phyloP scores from a whole-genome alignment of 1,139 yeast species.

The Protomyces macrosporus region DNA sequence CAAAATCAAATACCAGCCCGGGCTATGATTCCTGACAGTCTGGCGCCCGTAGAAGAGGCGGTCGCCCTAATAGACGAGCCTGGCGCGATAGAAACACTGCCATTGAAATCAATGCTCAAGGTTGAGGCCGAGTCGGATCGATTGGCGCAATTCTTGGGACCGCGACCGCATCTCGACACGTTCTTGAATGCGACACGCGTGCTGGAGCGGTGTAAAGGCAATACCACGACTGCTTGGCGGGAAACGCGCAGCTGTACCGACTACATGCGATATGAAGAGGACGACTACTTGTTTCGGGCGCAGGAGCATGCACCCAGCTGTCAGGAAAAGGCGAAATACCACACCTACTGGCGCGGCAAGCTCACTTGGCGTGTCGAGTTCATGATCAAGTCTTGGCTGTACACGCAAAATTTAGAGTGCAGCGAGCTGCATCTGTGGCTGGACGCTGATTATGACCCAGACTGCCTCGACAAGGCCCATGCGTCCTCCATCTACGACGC shows the following conservation, averaged over 20 bases:
- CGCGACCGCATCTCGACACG: background rate
- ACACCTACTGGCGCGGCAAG: slow-evolving; percentile 24
- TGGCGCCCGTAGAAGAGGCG: background rate
- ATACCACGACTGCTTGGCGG: slow-evolving; percentile 10
- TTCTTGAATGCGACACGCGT: background rate
- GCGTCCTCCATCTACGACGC: slow-evolving; percentile 7
- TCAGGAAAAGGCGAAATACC: background rate
- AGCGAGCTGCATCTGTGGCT: slow-evolving; percentile 20
- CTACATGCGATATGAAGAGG: slow-evolving; percentile 1
- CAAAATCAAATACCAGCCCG: background rate
- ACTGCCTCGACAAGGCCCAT: background rate
- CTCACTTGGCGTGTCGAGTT: slow-evolving; percentile 16
- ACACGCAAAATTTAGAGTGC: slow-evolving; percentile 20
- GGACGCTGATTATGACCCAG: slow-evolving; percentile 14
- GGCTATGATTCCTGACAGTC: background rate
- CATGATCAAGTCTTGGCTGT: slow-evolving; percentile 22
- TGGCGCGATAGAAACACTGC: background rate
- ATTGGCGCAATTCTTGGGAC: background rate
- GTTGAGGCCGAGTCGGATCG: background rate
- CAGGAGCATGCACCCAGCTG: background rate
- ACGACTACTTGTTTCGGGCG: background rate
- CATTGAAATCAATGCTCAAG: background rate
- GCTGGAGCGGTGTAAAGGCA: slow-evolving; percentile 8
- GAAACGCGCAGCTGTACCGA: slow-evolving; percentile 14
- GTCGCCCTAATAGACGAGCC: background rate